phyloP scores from a whole-genome alignment of 441 rosid species.

The Jatropha podagrica region DNA sequence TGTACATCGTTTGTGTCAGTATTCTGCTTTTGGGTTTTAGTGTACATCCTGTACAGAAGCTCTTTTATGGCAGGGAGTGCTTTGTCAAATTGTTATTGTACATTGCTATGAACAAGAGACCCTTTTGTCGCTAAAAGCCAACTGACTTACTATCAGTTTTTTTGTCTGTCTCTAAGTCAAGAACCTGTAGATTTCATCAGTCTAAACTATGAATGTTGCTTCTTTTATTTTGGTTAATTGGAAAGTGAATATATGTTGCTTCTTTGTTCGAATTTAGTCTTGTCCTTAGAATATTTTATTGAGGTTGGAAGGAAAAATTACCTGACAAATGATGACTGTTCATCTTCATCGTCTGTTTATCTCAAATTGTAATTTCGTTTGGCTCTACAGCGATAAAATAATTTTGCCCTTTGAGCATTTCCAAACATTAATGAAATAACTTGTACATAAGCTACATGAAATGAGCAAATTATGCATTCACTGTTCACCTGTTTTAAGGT shows the following conservation, averaged over 20 bases:
- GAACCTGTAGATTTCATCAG: background rate
- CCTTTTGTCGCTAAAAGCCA: slow-evolving; percentile 4
- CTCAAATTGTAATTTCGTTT: background rate
- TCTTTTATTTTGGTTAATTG: background rate
- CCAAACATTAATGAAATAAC: background rate
- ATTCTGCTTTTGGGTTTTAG: slow-evolving; percentile 32
- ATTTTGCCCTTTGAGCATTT: background rate
- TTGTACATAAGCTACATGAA: too few relatives aligned
- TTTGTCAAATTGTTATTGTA: slow-evolving; percentile 11
- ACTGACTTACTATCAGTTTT: background rate
- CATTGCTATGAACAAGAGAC: slow-evolving; percentile 18
- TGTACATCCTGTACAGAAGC: slow-evolving; percentile 46
- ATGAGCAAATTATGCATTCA: too few relatives aligned
- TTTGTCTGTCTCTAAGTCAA: background rate
- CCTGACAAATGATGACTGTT: too few relatives aligned
- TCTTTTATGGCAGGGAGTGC: slow-evolving; percentile 17
- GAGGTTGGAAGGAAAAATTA: too few relatives aligned
- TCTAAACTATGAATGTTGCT: background rate
- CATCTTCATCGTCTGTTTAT: background rate
- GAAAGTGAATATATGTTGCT: background rate
- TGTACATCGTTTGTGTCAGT: slow-evolving; percentile 34
- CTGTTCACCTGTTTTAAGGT: too few relatives aligned
- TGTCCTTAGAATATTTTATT: background rate
- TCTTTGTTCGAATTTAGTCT: background rate
- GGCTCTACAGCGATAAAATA: background rate